Conservation (phyloP, 352 stramenopile genomes). For the Globisporangium spinosum region DNA sequence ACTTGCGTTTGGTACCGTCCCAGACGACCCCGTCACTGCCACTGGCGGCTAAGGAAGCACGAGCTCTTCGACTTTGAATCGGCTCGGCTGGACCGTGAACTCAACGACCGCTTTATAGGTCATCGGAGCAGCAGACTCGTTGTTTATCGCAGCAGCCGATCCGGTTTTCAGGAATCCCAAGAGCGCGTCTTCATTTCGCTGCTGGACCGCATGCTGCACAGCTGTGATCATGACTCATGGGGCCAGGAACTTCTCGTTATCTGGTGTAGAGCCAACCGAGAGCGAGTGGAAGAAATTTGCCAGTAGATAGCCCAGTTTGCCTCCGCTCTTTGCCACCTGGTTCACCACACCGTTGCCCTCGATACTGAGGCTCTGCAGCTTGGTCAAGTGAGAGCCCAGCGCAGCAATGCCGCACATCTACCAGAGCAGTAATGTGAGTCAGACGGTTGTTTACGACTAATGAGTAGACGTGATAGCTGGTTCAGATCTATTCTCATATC, state of each 20-base stretch:
- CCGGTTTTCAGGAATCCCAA: slow-evolving; percentile 25
- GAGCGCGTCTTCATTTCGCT: slow-evolving; percentile 22
- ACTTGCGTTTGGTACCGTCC: neutral
- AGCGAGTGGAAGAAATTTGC: slow-evolving; percentile 39
- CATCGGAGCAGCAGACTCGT: neutral
- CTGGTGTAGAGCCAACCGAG: slow-evolving; percentile 9
- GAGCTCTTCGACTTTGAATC: slow-evolving; percentile 24
- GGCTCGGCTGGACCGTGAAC: slow-evolving; percentile 8
- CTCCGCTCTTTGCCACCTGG: slow-evolving; percentile 29
- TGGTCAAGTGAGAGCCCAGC: slow-evolving; percentile 33
- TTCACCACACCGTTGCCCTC: slow-evolving; percentile 41
- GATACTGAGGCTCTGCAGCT: slow-evolving; percentile 42
- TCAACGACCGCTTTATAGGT: slow-evolving; percentile 1
- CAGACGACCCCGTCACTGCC: too few relatives aligned
- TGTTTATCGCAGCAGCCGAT: neutral
- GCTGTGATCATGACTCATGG: slow-evolving; percentile 11
- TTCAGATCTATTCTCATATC: slow-evolving; percentile 18
- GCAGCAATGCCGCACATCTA: slow-evolving; percentile 50
- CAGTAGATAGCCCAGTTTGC: slow-evolving; percentile 39
- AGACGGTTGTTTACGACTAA: neutral
- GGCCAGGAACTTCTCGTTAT: slow-evolving; percentile 17
- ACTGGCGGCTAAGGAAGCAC: neutral
- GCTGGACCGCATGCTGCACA: slow-evolving; percentile 24
- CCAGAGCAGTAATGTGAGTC: neutral
- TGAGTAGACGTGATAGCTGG: too few relatives aligned